A percentile compares a stretch with the other conserved stretches of the same genome.
Evolutionary conservation across 768 basidiomycete species (phyloP).

Genomic region (Kwoniella sp.): DNA sequence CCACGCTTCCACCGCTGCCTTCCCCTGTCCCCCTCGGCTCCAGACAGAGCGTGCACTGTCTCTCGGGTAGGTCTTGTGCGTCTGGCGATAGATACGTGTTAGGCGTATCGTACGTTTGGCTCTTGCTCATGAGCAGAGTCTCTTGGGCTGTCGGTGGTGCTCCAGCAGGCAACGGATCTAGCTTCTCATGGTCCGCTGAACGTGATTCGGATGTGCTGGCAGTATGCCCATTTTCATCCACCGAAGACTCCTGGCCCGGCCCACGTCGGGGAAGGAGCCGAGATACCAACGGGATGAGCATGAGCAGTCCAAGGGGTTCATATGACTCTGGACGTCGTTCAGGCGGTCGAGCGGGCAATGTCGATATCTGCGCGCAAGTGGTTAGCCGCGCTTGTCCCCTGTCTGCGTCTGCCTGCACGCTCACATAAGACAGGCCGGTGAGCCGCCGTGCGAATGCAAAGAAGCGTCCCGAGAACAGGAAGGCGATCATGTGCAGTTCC

Average conservation of each 20-base stretch:
- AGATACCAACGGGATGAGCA: slow-evolving; percentile 29
- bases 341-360: slow-evolving; percentile 30
- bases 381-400: background rate
- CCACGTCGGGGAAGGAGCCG: slow-evolving; percentile 14
- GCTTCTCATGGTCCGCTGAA: background rate
- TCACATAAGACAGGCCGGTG: slow-evolving; percentile 46
- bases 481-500: slow-evolving; percentile 46
- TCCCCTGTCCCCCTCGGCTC: slow-evolving; percentile 42
- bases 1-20: slow-evolving; percentile 44
- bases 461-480: slow-evolving; percentile 44
- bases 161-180: no score
- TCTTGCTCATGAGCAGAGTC: slow-evolving; percentile 18
- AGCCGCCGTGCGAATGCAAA: slow-evolving; percentile 45
- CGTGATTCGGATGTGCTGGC: no score
- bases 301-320: slow-evolving; percentile 41
- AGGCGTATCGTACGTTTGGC: slow-evolving; percentile 17
- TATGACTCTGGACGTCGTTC: slow-evolving; percentile 32
- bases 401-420: slow-evolving; percentile 4
- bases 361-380: slow-evolving; percentile 34
- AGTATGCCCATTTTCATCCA: no score
- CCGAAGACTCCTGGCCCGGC: no score
- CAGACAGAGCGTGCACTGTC: slow-evolving; percentile 48
- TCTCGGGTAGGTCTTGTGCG: slow-evolving; percentile 21
- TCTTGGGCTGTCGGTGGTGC: slow-evolving; percentile 22
- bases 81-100: slow-evolving; percentile 38